These are phyloP conservation scores for Colletotrichum gigasporum DNA, from an alignment of 2,329 filamentous ascomycete genomes.

Conservation along the genomic window DNA sequence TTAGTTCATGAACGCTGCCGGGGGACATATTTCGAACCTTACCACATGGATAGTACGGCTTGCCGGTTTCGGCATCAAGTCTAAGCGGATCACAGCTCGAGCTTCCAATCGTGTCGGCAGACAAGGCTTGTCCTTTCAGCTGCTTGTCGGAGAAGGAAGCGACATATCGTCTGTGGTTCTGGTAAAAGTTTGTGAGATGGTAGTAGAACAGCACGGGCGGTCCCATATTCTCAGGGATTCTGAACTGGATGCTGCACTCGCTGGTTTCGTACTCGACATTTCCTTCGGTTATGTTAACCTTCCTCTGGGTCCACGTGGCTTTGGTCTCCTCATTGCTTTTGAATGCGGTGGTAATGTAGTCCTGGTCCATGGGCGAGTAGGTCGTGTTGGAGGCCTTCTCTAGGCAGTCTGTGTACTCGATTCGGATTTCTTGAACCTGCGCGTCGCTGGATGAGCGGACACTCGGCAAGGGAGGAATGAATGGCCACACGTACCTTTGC, in stretches of 20 bases:
- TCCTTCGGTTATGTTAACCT: constrained; percentile 50
- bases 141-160: constrained; percentile 87
- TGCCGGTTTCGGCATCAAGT: constrained; percentile 58
- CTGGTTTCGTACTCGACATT: constrained; percentile 48
- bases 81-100: constrained; percentile 82
- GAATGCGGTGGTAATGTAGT: constrained; percentile 75
- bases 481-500: constrained; percentile 66
- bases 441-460: not conserved
- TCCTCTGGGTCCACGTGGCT: constrained; percentile 53
- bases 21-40: not conserved
- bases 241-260: constrained; percentile 80
- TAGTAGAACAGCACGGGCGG: constrained; percentile 94
- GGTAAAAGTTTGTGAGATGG: constrained; percentile 96
- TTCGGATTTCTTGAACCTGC: constrained; percentile 87
- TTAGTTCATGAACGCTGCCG: not conserved
- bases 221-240: constrained; percentile 79
- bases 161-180: constrained; percentile 97
- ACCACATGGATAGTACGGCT: constrained; percentile 89
- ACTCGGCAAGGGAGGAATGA: not conserved
- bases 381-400: constrained; percentile 60
- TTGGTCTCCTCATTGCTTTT: constrained; percentile 59
- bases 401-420: constrained; percentile 88
- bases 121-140: constrained; percentile 74
- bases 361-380: constrained; percentile 59
- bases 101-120: constrained; percentile 66